Evolutionary conservation across 768 basidiomycete genomes (phyloP), one percentile per base, ranked within the genome.

Genomic region (Pholiota microspora): DNA sequence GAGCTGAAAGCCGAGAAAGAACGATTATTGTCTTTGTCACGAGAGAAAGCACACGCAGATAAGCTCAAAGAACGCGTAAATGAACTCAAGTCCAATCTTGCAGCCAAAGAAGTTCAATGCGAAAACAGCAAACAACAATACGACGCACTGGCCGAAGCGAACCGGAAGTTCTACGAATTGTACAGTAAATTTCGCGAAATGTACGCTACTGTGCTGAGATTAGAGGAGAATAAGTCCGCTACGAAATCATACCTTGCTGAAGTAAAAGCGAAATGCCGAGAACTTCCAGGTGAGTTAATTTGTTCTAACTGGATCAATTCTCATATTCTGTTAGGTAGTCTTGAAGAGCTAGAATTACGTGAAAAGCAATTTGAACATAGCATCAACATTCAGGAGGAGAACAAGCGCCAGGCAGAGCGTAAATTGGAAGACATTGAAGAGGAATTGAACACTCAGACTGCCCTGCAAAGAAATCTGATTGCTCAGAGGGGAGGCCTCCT

Each of bases 1-100:
- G 96, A 98, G 52, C 80, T 97, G 54, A 99, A 98, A 70, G 85
- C 90, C 0, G 97, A 99, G 69, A 89, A 90, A 61, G 96, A 92
- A 64, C 84, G 88, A 8, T 78, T 98, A 4, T 79, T 88, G 36
- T 81, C 85, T 13, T 79, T 97, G 16, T 79, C 85, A 16, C 76
- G 80, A 18, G 93, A 98, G 71, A 97, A 97, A 64, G 77, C 82
- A 7, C 89, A 94, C 51, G 82, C 94, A 0, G 92, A 95, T 65
- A 91, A 92, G 66, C 83, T 96, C 31, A 86, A 78, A 58, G 76
- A 69, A 3, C 85, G 88, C 10, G 74, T 90, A 28, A 68, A 78
- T 13, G 85, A 88, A 0, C 72, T 89, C 56, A 84, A 79, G 49
- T 71, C 77, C 1, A 67, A 70, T 1, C 86, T 96, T 62, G 79